Conservation (phyloP, 805 yeast species). For the Suhomyces vadensis region DNA sequence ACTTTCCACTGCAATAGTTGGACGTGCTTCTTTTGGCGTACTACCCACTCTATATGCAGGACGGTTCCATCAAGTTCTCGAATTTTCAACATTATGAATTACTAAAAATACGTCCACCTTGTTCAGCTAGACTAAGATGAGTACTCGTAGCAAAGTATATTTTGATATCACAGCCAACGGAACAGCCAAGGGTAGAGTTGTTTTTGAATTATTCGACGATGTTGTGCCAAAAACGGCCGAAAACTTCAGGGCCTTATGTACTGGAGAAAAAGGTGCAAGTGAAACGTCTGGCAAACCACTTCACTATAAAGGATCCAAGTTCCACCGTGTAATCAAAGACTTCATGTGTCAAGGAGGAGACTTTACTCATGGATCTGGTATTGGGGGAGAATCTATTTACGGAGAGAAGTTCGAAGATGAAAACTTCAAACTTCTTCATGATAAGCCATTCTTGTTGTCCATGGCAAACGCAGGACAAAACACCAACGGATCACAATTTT, state of each 20-base stretch:
- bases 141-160: slow-evolving; percentile 54
- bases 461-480: slow-evolving; percentile 98
- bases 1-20: not conserved
- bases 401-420: slow-evolving; percentile 81
- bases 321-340: slow-evolving; percentile 86
- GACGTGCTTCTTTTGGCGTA: too few species aligned
- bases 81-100: not conserved
- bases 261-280: slow-evolving; percentile 75
- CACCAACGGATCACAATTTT: slow-evolving; percentile 95
- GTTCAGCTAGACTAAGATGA: not conserved
- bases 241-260: slow-evolving; percentile 83
- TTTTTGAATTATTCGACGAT: slow-evolving; percentile 70
- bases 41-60: not conserved
- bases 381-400: slow-evolving; percentile 47
- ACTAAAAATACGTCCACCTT: not conserved
- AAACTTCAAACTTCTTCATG: slow-evolving; percentile 73
- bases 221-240: slow-evolving; percentile 87
- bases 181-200: slow-evolving; percentile 68
- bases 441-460: slow-evolving; percentile 81
- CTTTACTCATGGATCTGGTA: slow-evolving; percentile 45
- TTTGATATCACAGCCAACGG: slow-evolving; percentile 81
- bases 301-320: slow-evolving; percentile 78
- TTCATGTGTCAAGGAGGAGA: slow-evolving; percentile 97
- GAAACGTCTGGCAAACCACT: slow-evolving; percentile 64
- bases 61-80: slow-evolving; percentile 1